Evolutionary conservation across 192 early-diverging fungal genomes (phyloP), one percentile per base, ranked within the genome.

Genomic region (Backusella psychrophila): DNA sequence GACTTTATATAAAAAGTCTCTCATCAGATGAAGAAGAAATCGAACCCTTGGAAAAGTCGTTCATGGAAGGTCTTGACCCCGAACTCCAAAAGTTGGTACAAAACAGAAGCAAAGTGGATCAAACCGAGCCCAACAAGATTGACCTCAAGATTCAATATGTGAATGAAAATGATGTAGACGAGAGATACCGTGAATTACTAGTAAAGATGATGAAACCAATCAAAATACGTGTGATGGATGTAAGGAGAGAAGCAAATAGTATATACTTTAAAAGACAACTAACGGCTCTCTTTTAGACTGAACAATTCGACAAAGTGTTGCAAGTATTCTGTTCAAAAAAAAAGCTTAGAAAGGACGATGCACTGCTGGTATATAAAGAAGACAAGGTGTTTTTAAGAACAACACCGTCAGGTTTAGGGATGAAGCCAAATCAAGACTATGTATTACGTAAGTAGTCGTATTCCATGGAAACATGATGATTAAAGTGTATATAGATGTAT

Each of bases 291-390:
- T 72, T 17, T 11, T 72, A 72, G 33, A 33, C 33, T 33, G 79
- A 81, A 53, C 35, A 56, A 59, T 74, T 81, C 15, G 71, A 71
- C 19, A 69, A 34, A 14, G 35, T 77, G 1, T 36, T 81, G n/a
- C 7, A 29, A 2, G 65, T 46, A 7, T 81, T 74, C 71, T 68
- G 72, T 44, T 14, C 44, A 12, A 52, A 74, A 14, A 81, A 81
- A 49, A 23, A 38, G 1, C 46, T 77, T 34, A 52, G 36, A 21
- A 68, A 41, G 38, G 36, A 72, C 4, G 75, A 80, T 5, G 6
- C 77, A 2, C 11, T 81, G 6, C 33, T 81, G 35, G 59, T 69
- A 1, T 76, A 81, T 73, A 74, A 81, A 14, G 76, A 81, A 14
- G 52, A 66, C 15, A 31, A 49, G 19, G 65, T 81, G 14, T 71